Base-by-base conservation (phyloP, 257 asterid genomes). In the Apocynum venetum region DNA sequence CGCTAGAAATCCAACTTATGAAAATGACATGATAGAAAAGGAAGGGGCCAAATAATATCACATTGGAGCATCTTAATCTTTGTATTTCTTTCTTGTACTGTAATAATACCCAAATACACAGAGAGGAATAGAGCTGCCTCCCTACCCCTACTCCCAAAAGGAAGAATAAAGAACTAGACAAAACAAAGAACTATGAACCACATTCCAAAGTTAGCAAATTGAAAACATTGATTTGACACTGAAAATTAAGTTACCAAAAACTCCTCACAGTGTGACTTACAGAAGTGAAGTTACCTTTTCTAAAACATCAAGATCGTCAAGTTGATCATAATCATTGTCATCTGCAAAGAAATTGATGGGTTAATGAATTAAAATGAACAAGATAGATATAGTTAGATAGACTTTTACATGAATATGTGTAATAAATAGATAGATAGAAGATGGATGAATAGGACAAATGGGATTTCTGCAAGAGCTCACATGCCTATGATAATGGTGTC, bases 251-350 rank as follows among this genome's bases (percentile, higher is more conserved):
- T 36, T 2, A 47, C 20, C 13, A 25, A 57, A 20, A 49, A 2
- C 1, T 47, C 51, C 1, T 63, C 41, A 75, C 4, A 48, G 51
- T 25, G 10, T 8, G 15, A 44, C 68, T 13, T 63, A 10, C 20
- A 64, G 56, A 20, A 35, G 14, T 40, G 31, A 76, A 65, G 44
- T 14, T 43, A 77, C 80, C 80, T 77, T 68, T 72, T 41, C 51
- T 52, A 69, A 41, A 53, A 25, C 36, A 67, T 31, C 44, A 56
- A 77, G 70, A 76, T 36, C 61, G 8, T 43, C 53, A 51, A 49
- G 17, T 11, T 47, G 47, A 49, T 72, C 77, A 38, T 52, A 60
- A 6, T 72, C 47, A 61, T 40, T 65, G 46, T 78, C 77, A 72
- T 20, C 59, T 48, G 63, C 48, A 63, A 71, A 49, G 60, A 67